A percentile compares a stretch with the other conserved stretches of the same genome.
Evolutionary conservation across 2,329 filamentous ascomycete genomes (phyloP).

Genomic region (Plectosphaerella plurivora): DNA sequence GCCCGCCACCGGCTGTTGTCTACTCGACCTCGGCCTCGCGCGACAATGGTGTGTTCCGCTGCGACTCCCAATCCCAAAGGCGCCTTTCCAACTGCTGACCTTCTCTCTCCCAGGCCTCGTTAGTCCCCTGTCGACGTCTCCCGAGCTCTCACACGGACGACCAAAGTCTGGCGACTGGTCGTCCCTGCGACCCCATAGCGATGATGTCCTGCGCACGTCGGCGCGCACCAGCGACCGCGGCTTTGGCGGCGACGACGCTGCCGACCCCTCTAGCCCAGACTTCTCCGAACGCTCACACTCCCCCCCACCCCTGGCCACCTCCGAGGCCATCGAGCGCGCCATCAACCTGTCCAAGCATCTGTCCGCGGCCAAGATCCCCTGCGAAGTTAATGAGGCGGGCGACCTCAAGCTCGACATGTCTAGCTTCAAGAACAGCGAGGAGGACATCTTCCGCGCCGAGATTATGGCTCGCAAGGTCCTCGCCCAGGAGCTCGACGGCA

Average conservation of each 20-base stretch:
- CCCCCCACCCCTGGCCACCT: conserved; percentile 65
- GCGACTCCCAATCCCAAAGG: neutral
- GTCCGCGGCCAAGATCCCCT: conserved; percentile 86
- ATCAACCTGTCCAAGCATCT: conserved; percentile 82
- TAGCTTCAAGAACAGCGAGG: conserved; percentile 89
- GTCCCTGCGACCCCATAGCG: conserved; percentile 44
- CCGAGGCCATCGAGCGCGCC: conserved; percentile 78
- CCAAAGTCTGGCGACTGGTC: conserved; percentile 49
- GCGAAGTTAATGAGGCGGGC: conserved; percentile 83
- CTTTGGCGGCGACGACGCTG: conserved; percentile 26
- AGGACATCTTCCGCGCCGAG: conserved; percentile 86
- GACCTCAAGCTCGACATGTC: conserved; percentile 99
- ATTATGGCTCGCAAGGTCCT: conserved; percentile 90
- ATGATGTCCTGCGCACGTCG: conserved; percentile 47
- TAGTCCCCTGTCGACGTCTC: conserved; percentile 50
- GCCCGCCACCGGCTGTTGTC: conserved; percentile 42
- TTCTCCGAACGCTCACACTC: conserved; percentile 64
- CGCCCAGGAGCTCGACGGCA: conserved; percentile 86
- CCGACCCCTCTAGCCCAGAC: conserved; percentile 28
- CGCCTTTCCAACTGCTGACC: neutral
- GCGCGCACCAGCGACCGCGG: conserved; percentile 32
- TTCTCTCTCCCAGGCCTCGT: conserved; percentile 32
- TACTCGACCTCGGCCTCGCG: conserved; percentile 24
- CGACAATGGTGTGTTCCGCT: conserved; percentile 20
- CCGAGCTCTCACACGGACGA: conserved; percentile 40